A percentile compares a stretch with the other conserved stretches of the same genome.
Conservation (phyloP, 148 eudicot genomes). For the Silene uniflora region DNA sequence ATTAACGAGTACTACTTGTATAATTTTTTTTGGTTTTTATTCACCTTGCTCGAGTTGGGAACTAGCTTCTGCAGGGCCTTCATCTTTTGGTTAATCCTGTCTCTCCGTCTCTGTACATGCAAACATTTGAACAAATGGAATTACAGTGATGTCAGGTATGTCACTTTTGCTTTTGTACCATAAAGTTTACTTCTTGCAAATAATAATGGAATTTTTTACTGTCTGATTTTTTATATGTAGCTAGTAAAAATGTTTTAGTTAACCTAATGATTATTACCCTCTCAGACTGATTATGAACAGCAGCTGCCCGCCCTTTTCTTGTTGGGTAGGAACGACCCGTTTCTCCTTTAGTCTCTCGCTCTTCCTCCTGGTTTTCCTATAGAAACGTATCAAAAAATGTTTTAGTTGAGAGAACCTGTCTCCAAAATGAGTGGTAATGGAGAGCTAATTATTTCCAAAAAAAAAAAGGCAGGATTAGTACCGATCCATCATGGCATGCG, state of each 20-base stretch:
- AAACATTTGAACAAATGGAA: slow-evolving; percentile 8
- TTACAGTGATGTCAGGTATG: slow-evolving; percentile 22
- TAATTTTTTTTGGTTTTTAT: neutral
- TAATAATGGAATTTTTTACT: neutral
- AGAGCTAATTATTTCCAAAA: neutral
- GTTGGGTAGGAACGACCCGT: slow-evolving; percentile 47
- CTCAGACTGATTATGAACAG: slow-evolving; percentile 86
- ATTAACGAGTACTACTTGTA: too few relatives aligned
- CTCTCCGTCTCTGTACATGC: slow-evolving; percentile 60
- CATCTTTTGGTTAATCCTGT: slow-evolving; percentile 88
- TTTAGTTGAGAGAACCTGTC: neutral
- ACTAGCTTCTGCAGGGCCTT: slow-evolving; percentile 80
- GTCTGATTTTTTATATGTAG: neutral
- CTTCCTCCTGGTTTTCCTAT: slow-evolving; percentile 60
- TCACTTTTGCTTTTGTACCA: neutral
- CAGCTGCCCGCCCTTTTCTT: slow-evolving; percentile 67
- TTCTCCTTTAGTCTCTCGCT: slow-evolving; percentile 45
- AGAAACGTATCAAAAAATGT: neutral
- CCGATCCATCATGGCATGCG: slow-evolving; percentile 59
- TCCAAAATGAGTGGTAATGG: neutral
- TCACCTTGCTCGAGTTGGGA: slow-evolving; percentile 88
- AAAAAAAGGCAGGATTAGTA: slow-evolving; percentile 24
- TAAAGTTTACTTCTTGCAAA: neutral
- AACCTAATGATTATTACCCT: slow-evolving; percentile 45
- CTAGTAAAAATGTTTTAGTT: too few relatives aligned